Conservation (phyloP, 2,329 filamentous ascomycete species). For the Exophiala alcalophila region DNA sequence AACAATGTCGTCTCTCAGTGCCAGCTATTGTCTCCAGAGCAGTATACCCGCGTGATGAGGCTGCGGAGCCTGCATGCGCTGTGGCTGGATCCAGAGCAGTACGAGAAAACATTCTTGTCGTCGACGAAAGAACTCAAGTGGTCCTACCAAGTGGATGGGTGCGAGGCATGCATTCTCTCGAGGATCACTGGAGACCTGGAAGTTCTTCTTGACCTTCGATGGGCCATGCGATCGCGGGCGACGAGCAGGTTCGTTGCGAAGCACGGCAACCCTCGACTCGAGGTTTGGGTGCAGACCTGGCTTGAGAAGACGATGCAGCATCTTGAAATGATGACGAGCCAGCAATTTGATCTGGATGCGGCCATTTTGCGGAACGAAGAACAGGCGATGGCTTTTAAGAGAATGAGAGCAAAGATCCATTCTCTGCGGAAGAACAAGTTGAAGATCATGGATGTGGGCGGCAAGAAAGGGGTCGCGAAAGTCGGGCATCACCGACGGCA, state of each 20-base stretch:
- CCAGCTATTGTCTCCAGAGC: constrained; percentile 18
- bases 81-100: constrained; percentile 32
- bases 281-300: constrained; percentile 22
- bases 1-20: constrained; percentile 22
- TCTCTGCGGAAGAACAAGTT: constrained; percentile 6
- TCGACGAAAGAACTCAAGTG: constrained; percentile 19
- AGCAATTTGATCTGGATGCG: constrained; percentile 11
- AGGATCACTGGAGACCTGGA: constrained; percentile 32
- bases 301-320: constrained; percentile 7
- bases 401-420: constrained; percentile 14
- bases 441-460: constrained; percentile 1
- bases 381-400: constrained; percentile 12
- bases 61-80: constrained; percentile 35
- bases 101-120: constrained; percentile 12
- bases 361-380: constrained; percentile 12
- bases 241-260: constrained; percentile 16
- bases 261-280: constrained; percentile 18
- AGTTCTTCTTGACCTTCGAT: constrained; percentile 35
- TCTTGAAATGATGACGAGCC: constrained; percentile 4
- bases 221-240: constrained; percentile 16
- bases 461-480: constrained; percentile 1
- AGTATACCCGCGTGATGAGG: constrained; percentile 28
- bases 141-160: constrained; percentile 36
- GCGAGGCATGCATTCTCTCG: constrained; percentile 40
- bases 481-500: background rate